These are phyloP conservation scores for Phialophora verrucosa DNA, from an alignment of 2,329 filamentous ascomycete genomes.

Conservation along the genomic window DNA sequence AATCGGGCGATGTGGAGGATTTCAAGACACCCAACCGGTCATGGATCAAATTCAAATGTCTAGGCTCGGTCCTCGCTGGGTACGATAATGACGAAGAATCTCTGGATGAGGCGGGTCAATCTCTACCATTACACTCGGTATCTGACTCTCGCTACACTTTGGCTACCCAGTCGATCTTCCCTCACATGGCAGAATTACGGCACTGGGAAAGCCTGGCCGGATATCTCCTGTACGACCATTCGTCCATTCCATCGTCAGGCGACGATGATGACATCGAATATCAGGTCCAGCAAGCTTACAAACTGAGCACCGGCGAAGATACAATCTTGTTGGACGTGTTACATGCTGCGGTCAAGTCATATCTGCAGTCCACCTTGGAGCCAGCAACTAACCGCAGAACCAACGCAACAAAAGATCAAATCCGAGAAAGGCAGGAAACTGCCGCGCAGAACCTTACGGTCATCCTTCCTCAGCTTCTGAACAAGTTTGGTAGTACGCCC, in stretches of 20 bases:
- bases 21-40: conserved; percentile 75
- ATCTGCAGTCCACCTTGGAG: conserved; percentile 70
- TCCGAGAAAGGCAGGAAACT: conserved; percentile 74
- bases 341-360: conserved; percentile 78
- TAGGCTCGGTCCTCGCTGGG: conserved; percentile 79
- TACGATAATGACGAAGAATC: conserved; percentile 74
- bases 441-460: conserved; percentile 77
- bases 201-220: conserved; percentile 89
- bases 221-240: conserved; percentile 92
- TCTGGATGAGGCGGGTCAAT: conserved; percentile 43
- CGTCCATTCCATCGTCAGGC: conserved; percentile 61
- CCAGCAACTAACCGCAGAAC: conserved; percentile 63
- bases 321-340: conserved; percentile 85
- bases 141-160: conserved; percentile 80
- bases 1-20: conserved; percentile 72
- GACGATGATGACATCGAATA: conserved; percentile 64
- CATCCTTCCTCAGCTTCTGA: conserved; percentile 82
- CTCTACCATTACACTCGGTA: conserved; percentile 46
- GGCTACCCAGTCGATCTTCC: conserved; percentile 83
- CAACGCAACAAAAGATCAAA: conserved; percentile 65
- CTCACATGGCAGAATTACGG: conserved; percentile 77
- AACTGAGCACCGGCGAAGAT: conserved; percentile 77
- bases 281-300: conserved; percentile 73
- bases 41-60: conserved; percentile 91
- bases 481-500: conserved; percentile 90